A percentile compares a stretch with the other conserved stretches of the same genome.
Evolutionary conservation across 2,329 filamentous ascomycete species (phyloP).

Genomic region (Trichoderma sp.): DNA sequence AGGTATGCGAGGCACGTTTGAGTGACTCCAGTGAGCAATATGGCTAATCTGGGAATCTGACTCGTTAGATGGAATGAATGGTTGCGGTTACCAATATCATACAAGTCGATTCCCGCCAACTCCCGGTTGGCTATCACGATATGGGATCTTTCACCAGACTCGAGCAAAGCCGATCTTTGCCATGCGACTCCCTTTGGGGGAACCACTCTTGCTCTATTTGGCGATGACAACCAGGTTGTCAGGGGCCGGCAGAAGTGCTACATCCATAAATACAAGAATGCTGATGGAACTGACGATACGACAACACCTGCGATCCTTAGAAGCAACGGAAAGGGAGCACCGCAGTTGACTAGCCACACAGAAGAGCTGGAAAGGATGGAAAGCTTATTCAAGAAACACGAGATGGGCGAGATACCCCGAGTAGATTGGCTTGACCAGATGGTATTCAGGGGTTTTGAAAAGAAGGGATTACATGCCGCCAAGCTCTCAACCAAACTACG

Average conservation of each 20-base stretch:
- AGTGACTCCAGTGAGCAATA: not conserved
- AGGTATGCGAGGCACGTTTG: slow-evolving; percentile 40
- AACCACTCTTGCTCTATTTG: slow-evolving; percentile 89
- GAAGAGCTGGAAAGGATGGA: slow-evolving; percentile 88
- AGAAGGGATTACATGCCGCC: slow-evolving; percentile 63
- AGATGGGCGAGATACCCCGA: slow-evolving; percentile 91
- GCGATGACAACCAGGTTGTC: slow-evolving; percentile 83
- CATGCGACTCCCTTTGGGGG: slow-evolving; percentile 91
- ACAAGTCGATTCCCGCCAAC: slow-evolving; percentile 76
- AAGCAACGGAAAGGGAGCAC: slow-evolving; percentile 49
- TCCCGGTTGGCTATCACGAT: slow-evolving; percentile 87
- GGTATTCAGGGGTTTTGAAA: slow-evolving; percentile 87
- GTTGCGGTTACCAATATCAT: slow-evolving; percentile 81
- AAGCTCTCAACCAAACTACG: slow-evolving; percentile 60
- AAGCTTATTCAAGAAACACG: slow-evolving; percentile 90
- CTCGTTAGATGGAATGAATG: slow-evolving; percentile 83
- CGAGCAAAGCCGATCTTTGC: slow-evolving; percentile 64
- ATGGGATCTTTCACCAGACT: slow-evolving; percentile 87
- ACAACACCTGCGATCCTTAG: slow-evolving; percentile 69
- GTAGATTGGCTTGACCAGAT: slow-evolving; percentile 95
- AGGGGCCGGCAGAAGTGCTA: slow-evolving; percentile 92
- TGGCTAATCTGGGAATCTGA: not conserved
- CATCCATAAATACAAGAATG: slow-evolving; percentile 75
- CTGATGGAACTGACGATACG: slow-evolving; percentile 79
- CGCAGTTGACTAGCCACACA: slow-evolving; percentile 63